A percentile compares a stretch with the other conserved stretches of the same genome.
Conservation (phyloP, 2,329 filamentous ascomycete species). For the Bipolaris victoriae region DNA sequence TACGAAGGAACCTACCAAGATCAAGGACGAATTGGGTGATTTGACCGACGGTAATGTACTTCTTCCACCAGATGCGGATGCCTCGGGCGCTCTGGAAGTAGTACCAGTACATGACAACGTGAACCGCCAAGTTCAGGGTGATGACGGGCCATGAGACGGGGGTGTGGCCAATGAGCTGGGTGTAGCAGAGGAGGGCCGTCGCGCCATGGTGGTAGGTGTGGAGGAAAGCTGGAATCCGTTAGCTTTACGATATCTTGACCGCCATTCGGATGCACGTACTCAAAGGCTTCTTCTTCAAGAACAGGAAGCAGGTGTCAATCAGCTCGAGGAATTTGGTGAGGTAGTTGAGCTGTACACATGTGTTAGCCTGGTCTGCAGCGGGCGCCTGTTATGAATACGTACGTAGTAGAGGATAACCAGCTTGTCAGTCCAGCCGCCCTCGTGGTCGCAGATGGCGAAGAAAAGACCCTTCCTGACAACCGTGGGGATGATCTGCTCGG, state of each 20-base stretch:
- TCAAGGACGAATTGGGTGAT: constrained; percentile 98
- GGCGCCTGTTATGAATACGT: constrained; percentile 50
- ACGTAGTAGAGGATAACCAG: constrained; percentile 97
- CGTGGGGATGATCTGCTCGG: constrained; percentile 89
- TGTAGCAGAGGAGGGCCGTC: constrained; percentile 96
- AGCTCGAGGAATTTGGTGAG: constrained; percentile 97
- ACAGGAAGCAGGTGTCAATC: constrained; percentile 93
- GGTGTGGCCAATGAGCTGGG: constrained; percentile 90
- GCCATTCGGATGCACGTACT: constrained; percentile 59
- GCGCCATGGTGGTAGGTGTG: constrained; percentile 99
- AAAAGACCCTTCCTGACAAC: constrained; percentile 83
- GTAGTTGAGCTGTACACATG: constrained; percentile 79
- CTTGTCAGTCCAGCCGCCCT: constrained; percentile 92
- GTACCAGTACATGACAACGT: constrained; percentile 99
- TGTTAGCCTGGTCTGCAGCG: constrained; percentile 45
- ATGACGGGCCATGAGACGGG: constrained; percentile 96
- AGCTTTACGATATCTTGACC: constrained; percentile 26
- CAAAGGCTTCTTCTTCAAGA: constrained; percentile 99
- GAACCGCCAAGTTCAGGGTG: constrained; percentile 87
- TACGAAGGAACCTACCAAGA: constrained; percentile 68
- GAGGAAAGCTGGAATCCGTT: constrained; percentile 71
- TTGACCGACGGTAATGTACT: constrained; percentile 97
- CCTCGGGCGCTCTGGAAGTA: constrained; percentile 99
- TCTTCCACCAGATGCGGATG: constrained; percentile 98
- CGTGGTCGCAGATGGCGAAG: constrained; percentile 79